Percentiles rank a stretch among this genome's conserved stretches.
These are phyloP conservation scores for Backusella luteola DNA, from an alignment of 192 early-diverging fungal genomes.

Conservation along the genomic window DNA sequence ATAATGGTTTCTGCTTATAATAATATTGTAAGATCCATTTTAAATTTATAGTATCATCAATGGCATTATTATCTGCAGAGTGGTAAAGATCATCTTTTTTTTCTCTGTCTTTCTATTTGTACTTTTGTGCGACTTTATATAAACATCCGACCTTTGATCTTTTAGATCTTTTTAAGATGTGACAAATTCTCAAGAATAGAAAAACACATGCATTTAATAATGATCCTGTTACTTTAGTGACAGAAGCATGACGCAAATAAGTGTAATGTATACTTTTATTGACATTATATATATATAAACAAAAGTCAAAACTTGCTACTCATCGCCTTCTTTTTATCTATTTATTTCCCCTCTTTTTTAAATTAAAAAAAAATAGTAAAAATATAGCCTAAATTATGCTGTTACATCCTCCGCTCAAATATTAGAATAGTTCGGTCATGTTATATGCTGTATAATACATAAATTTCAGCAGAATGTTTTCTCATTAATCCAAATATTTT, in stretches of 20 bases:
- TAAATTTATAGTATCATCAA: background rate
- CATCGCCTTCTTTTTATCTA: background rate
- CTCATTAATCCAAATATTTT: no score
- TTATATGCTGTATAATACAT: conserved; percentile 21
- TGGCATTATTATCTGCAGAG: background rate
- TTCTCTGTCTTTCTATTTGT: background rate
- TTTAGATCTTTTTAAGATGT: conserved; percentile 4
- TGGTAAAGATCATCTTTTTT: background rate
- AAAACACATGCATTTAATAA: background rate
- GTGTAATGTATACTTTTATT: background rate
- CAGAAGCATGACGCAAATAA: background rate
- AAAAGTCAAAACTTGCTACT: background rate
- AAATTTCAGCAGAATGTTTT: background rate
- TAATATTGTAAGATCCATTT: background rate
- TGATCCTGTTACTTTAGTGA: background rate
- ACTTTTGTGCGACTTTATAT: background rate
- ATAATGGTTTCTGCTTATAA: background rate
- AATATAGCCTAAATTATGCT: background rate
- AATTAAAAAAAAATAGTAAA: background rate
- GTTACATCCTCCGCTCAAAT: background rate
- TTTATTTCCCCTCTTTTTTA: background rate
- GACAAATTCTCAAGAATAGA: background rate
- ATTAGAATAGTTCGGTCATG: background rate
- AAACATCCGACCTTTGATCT: background rate
- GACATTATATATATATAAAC: background rate